phyloP scores from a whole-genome alignment of 352 stramenopile species.

The Phytophthora tentaculata region DNA sequence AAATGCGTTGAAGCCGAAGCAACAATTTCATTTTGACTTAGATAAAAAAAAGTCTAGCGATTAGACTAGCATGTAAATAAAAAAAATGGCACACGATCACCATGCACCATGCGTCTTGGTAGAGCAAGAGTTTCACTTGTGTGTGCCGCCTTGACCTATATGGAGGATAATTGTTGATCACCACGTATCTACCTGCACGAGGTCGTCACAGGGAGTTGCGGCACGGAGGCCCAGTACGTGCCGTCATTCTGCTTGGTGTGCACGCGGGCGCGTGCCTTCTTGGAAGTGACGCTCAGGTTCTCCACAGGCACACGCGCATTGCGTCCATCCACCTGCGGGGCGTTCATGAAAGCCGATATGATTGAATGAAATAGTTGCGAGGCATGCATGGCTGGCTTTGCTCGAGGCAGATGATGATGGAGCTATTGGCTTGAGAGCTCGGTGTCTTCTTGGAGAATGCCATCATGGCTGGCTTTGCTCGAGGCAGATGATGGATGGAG shows the following conservation, averaged over 20 bases:
- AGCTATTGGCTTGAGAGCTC: neutral
- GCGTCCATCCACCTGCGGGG: constrained; percentile 73
- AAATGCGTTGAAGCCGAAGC: neutral
- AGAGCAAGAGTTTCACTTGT: too few species aligned
- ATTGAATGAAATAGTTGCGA: constrained; percentile 64
- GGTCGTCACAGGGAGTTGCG: constrained; percentile 57
- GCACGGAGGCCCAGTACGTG: constrained; percentile 58
- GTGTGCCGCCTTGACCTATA: too few species aligned
- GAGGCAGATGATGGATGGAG: neutral
- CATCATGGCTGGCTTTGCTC: neutral
- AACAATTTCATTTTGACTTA: constrained; percentile 20
- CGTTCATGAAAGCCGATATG: constrained; percentile 79
- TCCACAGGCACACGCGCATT: constrained; percentile 73
- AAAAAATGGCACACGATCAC: constrained; percentile 14
- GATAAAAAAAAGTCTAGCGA: constrained; percentile 16
- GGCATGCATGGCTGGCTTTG: constrained; percentile 30
- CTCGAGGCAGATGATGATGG: neutral
- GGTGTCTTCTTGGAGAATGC: constrained; percentile 19
- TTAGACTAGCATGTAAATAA: constrained; percentile 10
- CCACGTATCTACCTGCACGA: constrained; percentile 17
- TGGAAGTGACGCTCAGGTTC: constrained; percentile 52
- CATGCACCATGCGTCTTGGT: too few species aligned
- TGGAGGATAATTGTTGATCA: neutral
- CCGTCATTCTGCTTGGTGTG: constrained; percentile 58
- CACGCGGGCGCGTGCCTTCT: constrained; percentile 51